Evolutionary conservation across 2,329 filamentous ascomycete genomes (phyloP), one percentile per base, ranked within the genome.

Genomic region (Fusarium austroafricanum): DNA sequence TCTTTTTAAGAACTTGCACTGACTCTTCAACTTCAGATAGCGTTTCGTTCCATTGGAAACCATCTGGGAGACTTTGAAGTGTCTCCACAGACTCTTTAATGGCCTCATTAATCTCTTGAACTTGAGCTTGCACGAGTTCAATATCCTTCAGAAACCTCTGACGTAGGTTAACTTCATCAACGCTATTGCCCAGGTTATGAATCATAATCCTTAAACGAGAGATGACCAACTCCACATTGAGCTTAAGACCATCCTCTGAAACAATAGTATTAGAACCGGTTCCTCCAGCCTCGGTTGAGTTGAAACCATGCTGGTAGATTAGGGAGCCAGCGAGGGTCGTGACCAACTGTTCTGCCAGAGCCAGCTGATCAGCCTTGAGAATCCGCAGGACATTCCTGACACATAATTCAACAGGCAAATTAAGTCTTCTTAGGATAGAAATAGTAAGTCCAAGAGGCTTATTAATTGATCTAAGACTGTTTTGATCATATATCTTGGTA

Each of bases 261-360:
- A 10, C 21, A 8, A 53, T 42, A 6, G 47, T 53, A 14, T 21
- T 20, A 2, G 29, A 5, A 17, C 57, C 51, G 4, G 57, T 59
- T 2, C 51, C 61, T 11, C 55, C 61, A 12, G 40, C 46, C 29
- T 65, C 55, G 11, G 17, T 40, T 2, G 52, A 46, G 14, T 67
- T 67, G 55, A 67, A 67, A 11, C 63, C 63, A 9, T 57, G n/a
- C 33, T 60, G 58, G 10, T 33, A 54, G 10, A 67, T 31, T 2
- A 67, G 39, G 3, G 53, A 59, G 2, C 59, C 46, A 3, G 38
- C 63, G 9, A 67, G 7, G 2, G 55, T 65, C 0, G 46, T 35
- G 9, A 67, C n/a, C 15, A 67, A 55, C 37, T 57, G 55, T 43
- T 67, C 63, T 2, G 55, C 63, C 3, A 67, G 6, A 1, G 46